Evolutionary conservation across 257 asterid genomes (phyloP).

Genomic region (Nemophila menziesii): DNA sequence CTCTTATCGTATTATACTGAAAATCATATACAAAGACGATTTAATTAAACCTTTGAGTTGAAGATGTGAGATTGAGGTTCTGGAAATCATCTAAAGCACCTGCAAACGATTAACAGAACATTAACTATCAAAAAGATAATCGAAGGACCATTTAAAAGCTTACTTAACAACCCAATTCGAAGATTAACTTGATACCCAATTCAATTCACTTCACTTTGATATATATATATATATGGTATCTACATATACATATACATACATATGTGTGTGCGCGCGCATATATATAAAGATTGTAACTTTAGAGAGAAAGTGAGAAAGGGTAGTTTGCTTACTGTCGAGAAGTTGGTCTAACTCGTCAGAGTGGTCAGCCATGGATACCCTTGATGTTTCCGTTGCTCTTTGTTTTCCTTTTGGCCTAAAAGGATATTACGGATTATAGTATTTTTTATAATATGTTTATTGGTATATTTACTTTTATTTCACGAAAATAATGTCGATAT

Average conservation of each 20-base stretch:
- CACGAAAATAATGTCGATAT: too few relatives aligned
- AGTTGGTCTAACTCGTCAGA: conserved; percentile 87
- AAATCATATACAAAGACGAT: conserved; percentile 2
- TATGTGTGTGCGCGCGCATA: background rate
- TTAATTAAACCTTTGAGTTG: conserved; percentile 49
- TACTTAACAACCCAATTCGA: too few relatives aligned
- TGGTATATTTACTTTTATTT: too few relatives aligned
- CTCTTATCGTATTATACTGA: conserved; percentile 5
- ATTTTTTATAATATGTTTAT: too few relatives aligned
- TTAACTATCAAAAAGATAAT: too few relatives aligned
- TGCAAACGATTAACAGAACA: too few relatives aligned
- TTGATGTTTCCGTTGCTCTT: background rate
- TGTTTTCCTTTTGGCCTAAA: background rate
- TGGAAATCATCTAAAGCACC: conserved; percentile 99
- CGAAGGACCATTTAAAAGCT: too few relatives aligned
- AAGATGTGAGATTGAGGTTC: conserved; percentile 69
- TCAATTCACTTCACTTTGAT: background rate
- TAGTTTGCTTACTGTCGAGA: conserved; percentile 69
- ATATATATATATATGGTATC: background rate
- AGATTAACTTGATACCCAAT: background rate
- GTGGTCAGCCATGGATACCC: conserved; percentile 53
- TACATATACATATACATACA: background rate
- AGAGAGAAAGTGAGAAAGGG: background rate
- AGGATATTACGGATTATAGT: too few relatives aligned
- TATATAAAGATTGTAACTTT: background rate